Conservation (phyloP, 163 green algal species). For the Scenedesmus sp. region DNA sequence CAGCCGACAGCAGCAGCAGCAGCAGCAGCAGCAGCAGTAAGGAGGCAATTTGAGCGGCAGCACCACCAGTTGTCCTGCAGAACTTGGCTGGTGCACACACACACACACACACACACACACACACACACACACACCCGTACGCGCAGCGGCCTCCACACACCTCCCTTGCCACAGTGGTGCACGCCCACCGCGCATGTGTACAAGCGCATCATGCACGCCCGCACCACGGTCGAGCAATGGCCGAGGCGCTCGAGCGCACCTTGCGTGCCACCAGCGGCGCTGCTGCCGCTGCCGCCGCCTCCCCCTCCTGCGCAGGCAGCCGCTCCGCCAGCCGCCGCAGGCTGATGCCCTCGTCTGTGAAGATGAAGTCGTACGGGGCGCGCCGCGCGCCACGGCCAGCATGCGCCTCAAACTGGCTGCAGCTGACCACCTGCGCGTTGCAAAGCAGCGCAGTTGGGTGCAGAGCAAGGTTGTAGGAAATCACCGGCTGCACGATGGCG, state of each 20-base stretch:
- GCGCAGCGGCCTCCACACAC: no score
- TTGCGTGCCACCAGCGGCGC: conserved; percentile 37
- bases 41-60: no score
- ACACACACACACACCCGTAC: no score
- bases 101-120: not conserved
- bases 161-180: no score
- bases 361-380: conserved; percentile 88
- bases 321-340: conserved; percentile 76
- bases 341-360: conserved; percentile 74
- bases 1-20: no score
- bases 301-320: conserved; percentile 60
- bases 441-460: not conserved
- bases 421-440: conserved; percentile 63
- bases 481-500: no score
- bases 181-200: no score
- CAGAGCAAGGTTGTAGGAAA: no score
- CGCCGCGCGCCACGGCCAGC: conserved; percentile 72
- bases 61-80: not conserved
- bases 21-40: not conserved
- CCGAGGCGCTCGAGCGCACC: no score
- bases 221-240: no score
- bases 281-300: conserved; percentile 8
- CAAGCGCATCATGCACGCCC: no score
- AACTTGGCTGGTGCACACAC: not conserved
- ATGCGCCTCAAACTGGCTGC: conserved; percentile 89